A percentile compares a stretch with the other conserved stretches of the same genome.
Conservation (phyloP, 2,329 filamentous ascomycete genomes). For the Botrytis elliptica region DNA sequence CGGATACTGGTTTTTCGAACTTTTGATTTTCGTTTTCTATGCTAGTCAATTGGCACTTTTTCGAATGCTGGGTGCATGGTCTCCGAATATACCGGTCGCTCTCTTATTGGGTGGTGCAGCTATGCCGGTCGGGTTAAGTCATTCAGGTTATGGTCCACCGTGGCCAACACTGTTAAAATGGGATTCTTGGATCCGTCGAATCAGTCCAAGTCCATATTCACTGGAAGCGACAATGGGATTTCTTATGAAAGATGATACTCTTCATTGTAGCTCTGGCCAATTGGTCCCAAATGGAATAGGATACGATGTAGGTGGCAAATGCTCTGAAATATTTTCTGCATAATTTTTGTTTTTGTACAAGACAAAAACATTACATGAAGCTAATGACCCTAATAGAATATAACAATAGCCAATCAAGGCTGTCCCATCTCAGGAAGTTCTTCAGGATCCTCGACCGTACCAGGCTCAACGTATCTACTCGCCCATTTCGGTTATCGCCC, state of each 20-base stretch:
- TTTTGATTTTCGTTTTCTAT: not conserved
- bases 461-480: conserved; percentile 54
- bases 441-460: conserved; percentile 49
- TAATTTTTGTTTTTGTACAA: not conserved
- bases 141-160: not conserved
- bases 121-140: not conserved
- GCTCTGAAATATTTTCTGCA: not conserved
- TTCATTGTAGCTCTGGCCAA: not conserved
- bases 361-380: not conserved
- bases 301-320: not conserved
- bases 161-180: not conserved
- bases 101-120: not conserved
- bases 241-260: not conserved
- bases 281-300: not conserved
- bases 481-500: conserved; percentile 56
- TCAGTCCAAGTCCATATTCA: not conserved
- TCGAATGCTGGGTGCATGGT: conserved; percentile 3
- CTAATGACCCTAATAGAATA: not conserved
- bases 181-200: not conserved
- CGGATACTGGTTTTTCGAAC: not conserved
- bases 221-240: not conserved
- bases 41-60: not conserved
- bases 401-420: conserved; percentile 50
- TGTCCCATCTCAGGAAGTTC: conserved; percentile 60
- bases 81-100: not conserved